Conservation (phyloP, 768 basidiomycete genomes). For the Brasilioporus rufonigricans region DNA sequence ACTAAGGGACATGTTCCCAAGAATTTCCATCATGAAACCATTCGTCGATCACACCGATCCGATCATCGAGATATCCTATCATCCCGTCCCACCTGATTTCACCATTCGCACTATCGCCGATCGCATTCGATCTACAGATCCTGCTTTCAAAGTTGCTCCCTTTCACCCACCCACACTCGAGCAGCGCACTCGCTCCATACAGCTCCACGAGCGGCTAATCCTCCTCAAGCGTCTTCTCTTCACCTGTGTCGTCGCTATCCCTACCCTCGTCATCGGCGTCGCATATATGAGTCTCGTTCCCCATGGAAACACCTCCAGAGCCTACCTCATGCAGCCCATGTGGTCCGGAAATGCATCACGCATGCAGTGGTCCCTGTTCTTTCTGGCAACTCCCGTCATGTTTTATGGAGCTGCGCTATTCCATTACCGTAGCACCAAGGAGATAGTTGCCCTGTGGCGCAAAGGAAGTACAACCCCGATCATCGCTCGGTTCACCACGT, state of each 20-base stretch:
- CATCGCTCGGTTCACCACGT: slow-evolving; percentile 57
- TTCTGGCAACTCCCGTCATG: slow-evolving; percentile 67
- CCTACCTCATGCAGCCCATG: slow-evolving; percentile 54
- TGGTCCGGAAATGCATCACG: slow-evolving; percentile 64
- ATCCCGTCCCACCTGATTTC: slow-evolving; percentile 48
- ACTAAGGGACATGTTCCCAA: slow-evolving; percentile 34
- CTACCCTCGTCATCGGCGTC: slow-evolving; percentile 75
- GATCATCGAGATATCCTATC: slow-evolving; percentile 49
- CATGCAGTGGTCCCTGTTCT: slow-evolving; percentile 62
- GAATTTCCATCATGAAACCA: slow-evolving; percentile 40
- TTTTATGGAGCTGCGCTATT: slow-evolving; percentile 62
- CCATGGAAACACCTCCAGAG: slow-evolving; percentile 41
- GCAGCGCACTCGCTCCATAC: slow-evolving; percentile 55
- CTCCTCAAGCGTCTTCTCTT: slow-evolving; percentile 57
- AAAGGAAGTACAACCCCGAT: slow-evolving; percentile 52
- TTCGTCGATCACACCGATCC: slow-evolving; percentile 40
- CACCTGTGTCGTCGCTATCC: slow-evolving; percentile 62
- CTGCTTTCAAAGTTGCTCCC: slow-evolving; percentile 44
- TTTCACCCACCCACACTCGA: slow-evolving; percentile 57
- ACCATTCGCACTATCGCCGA: slow-evolving; percentile 65
- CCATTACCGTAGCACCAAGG: slow-evolving; percentile 53
- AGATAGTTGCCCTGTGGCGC: slow-evolving; percentile 58
- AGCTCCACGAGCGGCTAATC: slow-evolving; percentile 49
- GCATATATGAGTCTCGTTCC: slow-evolving; percentile 72
- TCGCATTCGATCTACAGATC: slow-evolving; percentile 38